Evolutionary conservation across 2,329 filamentous ascomycete species (phyloP).

Genomic region (Fusarium veterinarium): DNA sequence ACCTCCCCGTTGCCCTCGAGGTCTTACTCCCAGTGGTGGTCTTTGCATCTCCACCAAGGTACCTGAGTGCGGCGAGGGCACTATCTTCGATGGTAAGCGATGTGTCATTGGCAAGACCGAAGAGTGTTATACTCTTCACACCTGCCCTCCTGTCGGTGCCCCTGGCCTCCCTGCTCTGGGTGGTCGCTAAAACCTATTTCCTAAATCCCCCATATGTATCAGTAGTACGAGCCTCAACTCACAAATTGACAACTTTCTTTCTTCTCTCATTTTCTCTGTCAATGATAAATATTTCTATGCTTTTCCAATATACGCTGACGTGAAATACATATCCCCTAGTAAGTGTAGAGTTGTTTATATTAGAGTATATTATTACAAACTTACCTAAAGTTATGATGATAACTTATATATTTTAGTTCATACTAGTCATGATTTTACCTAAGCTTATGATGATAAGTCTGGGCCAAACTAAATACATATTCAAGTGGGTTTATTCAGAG

Average conservation of each 20-base stretch:
- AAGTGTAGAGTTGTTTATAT: background rate
- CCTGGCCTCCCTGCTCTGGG: background rate
- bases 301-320: fast-evolving
- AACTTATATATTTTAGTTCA: too few relatives aligned
- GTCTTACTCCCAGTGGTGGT: background rate
- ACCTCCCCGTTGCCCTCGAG: background rate
- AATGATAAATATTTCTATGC: background rate
- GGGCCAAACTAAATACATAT: too few relatives aligned
- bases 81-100: slow-evolving; percentile 16
- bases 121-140: slow-evolving; percentile 17
- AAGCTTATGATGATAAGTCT: fast-evolving
- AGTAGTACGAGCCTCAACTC: background rate
- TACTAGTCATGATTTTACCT: fast-evolving
- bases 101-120: slow-evolving; percentile 15
- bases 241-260: slow-evolving; percentile 3
- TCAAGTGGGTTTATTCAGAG: fast-evolving
- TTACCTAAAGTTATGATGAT: background rate
- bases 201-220: background rate
- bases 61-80: slow-evolving; percentile 7
- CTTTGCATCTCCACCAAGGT: slow-evolving; percentile 3
- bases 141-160: slow-evolving; percentile 4
- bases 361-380: background rate
- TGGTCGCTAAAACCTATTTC: background rate
- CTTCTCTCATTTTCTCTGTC: background rate
- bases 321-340: too few relatives aligned